Percentiles rank a stretch among this genome's conserved stretches.
Evolutionary conservation across 2,329 filamentous ascomycete species (phyloP).

Genomic region (Endoconidiophora polonica): DNA sequence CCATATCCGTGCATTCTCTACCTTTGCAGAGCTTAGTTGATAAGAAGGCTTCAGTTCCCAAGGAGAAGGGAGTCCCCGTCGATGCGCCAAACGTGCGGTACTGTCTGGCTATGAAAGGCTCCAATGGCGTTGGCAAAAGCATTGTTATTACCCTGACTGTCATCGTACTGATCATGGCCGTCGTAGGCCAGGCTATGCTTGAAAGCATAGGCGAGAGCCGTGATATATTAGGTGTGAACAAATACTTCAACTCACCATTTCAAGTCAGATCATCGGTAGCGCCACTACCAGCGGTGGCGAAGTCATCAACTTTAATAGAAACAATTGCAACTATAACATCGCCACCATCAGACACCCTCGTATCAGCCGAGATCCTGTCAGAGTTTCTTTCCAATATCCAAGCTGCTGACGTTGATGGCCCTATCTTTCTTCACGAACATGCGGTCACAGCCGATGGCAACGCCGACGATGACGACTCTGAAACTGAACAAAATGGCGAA

Average conservation of each 20-base stretch:
- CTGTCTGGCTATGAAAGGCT: constrained; percentile 45
- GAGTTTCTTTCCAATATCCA: constrained; percentile 9
- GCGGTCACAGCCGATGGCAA: not conserved
- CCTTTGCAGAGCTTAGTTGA: constrained; percentile 38
- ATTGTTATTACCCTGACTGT: constrained; percentile 38
- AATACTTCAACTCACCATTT: constrained; percentile 12
- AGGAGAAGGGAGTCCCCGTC: constrained; percentile 17
- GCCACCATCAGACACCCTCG: not conserved
- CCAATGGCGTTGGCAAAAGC: constrained; percentile 31
- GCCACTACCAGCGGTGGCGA: constrained; percentile 5
- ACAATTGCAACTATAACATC: not conserved
- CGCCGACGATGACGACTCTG: not conserved
- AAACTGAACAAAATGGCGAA: not conserved
- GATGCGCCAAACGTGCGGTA: constrained; percentile 36
- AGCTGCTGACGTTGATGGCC: constrained; percentile 1
- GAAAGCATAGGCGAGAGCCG: constrained; percentile 43
- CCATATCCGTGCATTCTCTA: constrained; percentile 63
- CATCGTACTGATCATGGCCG: constrained; percentile 38
- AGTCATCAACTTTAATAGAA: not conserved
- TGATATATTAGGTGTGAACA: constrained; percentile 27
- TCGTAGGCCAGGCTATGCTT: constrained; percentile 45
- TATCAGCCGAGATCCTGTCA: constrained; percentile 1
- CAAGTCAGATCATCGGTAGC: constrained; percentile 5
- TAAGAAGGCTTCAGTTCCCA: constrained; percentile 21
- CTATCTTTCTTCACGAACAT: constrained; percentile 9